Evolutionary conservation across 2,329 filamentous ascomycete species (phyloP), one percentile per base, ranked within the genome.

Genomic region (Fusarium cyanostomum): DNA sequence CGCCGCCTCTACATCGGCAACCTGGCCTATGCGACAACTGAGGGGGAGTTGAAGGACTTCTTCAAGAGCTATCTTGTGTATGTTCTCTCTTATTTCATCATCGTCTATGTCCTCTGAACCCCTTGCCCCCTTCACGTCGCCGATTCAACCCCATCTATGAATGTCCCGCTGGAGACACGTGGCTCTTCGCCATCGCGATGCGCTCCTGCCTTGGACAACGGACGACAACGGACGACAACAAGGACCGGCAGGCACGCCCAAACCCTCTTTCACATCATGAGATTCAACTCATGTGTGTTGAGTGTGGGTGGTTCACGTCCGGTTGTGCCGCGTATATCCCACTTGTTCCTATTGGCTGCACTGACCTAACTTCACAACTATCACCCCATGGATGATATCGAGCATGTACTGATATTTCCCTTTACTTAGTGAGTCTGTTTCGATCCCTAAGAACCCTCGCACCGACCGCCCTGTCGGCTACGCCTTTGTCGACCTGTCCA

Each of bases 1-100:
- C 92, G 95, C 86, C 92, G 95, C 85, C 91, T 99, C 76, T 99
- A 99, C 86, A 98, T 99, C 86, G 95, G 95, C 86, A 99, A 99
- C 87, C 92, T 99, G 89, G 95, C 95, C 77, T 99, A 99, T 82
- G 94, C 94, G 90, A 98, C 95, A 89, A 97, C 93, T 81, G 95
- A 98, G 92, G 95, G 92, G 90, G 93, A 97, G 90, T 92, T 99
- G 88, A 97, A 96, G 87, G 92, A 95, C 75, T 99, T 99, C 88
- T 99, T 99, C 91, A 94, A 95, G 87, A 92, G 90, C 82, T 98
- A 97, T 87, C 91, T 95, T 86, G 92, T 99, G 95, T 99, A 88
- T 87, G 94, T 92, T 44, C 42, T 38, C 44, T 56, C 44, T 51
- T 41, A 18, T 42, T 48, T 62, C 31, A 15, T 38, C 18, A 12